A percentile compares a stretch with the other conserved stretches of the same genome.
Evolutionary conservation across 352 stramenopile genomes (phyloP).

Genomic region (Phytophthora sojae): DNA sequence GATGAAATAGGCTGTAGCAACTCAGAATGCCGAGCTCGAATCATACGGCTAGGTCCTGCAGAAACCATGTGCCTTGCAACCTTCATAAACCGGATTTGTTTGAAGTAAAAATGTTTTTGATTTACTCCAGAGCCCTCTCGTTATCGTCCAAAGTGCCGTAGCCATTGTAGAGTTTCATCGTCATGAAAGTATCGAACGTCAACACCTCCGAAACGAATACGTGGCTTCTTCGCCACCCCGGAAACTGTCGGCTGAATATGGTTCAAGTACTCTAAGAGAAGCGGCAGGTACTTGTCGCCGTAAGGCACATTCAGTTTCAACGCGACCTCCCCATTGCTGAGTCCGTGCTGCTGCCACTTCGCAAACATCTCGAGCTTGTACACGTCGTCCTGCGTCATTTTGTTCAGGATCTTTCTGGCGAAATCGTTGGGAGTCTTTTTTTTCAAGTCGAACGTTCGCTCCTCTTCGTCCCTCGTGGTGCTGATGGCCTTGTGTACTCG

Average conservation of each 20-base stretch:
- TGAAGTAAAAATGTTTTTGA: too few relatives aligned
- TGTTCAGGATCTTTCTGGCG: conserved; percentile 4
- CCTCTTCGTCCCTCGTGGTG: neutral
- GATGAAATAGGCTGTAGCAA: too few relatives aligned
- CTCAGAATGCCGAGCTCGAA: too few relatives aligned
- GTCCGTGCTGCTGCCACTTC: conserved; percentile 3
- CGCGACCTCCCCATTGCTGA: conserved; percentile 2
- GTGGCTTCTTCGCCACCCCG: neutral
- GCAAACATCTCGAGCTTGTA: conserved; percentile 14
- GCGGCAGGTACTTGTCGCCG: neutral
- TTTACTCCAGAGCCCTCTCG: too few relatives aligned
- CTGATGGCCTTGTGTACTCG: too few relatives aligned
- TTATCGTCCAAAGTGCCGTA: too few relatives aligned
- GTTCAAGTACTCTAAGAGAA: neutral
- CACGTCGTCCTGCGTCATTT: neutral
- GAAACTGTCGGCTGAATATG: neutral
- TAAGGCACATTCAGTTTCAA: conserved; percentile 4
- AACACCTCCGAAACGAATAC: neutral
- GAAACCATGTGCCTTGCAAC: too few relatives aligned
- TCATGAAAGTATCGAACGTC: neutral
- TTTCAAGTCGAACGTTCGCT: neutral
- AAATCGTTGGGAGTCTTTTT: conserved; percentile 1
- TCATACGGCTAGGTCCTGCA: too few relatives aligned
- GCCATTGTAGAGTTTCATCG: too few relatives aligned
- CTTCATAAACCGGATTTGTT: too few relatives aligned